These are phyloP conservation scores for Rutstroemia sydowiana DNA, from an alignment of 2,329 filamentous ascomycete species.

Conservation along the genomic window DNA sequence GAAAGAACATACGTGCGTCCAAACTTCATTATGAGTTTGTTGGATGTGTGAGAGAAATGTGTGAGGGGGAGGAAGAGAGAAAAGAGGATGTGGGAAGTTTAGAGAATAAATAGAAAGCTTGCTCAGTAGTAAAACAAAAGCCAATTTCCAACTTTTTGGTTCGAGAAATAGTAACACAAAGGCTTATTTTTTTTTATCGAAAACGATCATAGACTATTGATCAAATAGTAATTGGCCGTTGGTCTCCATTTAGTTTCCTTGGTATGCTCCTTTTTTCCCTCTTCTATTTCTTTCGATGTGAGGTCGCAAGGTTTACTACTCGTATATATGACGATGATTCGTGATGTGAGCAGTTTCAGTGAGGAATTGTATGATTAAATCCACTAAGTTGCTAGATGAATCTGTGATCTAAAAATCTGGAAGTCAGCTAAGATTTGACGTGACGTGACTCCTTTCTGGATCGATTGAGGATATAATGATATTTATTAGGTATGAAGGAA, in stretches of 20 bases:
- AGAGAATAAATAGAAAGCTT: not conserved
- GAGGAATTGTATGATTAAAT: too few relatives aligned
- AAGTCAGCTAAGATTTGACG: not conserved
- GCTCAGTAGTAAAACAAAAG: not conserved
- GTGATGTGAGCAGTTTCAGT: too few relatives aligned
- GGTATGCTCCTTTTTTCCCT: not conserved
- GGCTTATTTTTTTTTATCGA: conserved; percentile 18
- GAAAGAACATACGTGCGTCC: conserved; percentile 47
- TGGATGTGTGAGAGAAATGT: not conserved
- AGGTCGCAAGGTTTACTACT: too few relatives aligned
- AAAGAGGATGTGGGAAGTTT: not conserved
- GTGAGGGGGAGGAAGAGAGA: not conserved
- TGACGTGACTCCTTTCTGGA: not conserved
- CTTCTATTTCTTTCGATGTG: too few relatives aligned
- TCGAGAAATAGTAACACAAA: not conserved
- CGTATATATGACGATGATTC: too few relatives aligned
- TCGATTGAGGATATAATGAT: not conserved
- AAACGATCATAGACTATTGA: conserved; percentile 24
- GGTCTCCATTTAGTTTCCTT: conserved; percentile 25
- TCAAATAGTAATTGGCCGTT: conserved; percentile 20
- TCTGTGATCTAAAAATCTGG: too few relatives aligned
- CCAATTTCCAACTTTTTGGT: not conserved
- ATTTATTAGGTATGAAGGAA: not conserved
- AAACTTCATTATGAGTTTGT: conserved; percentile 47
- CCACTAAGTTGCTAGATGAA: too few relatives aligned